Conservation (phyloP, 139 green algal genomes). For the Cymbomonas tetramitiformis region DNA sequence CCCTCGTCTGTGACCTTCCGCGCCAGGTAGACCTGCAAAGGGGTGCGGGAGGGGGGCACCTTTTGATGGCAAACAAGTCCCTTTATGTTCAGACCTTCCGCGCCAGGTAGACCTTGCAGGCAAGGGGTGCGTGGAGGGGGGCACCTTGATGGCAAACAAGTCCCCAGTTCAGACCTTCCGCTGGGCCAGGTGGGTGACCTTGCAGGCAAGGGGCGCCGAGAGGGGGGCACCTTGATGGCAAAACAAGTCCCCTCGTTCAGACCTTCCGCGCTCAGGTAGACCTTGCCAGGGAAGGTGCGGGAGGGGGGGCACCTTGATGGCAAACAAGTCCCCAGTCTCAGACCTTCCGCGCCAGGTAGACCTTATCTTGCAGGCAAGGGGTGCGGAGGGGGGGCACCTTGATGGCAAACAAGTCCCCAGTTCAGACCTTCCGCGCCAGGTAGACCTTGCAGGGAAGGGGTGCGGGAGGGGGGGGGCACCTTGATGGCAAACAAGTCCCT, state of each 20-base stretch:
- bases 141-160: conserved; percentile 67
- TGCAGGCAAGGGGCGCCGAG: too few species aligned
- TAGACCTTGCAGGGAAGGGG: conserved; percentile 88
- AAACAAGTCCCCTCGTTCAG: conserved; percentile 55
- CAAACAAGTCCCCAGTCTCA: too few species aligned
- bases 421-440: conserved; percentile 67
- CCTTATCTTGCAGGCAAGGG: conserved; percentile 76
- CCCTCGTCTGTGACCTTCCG: conserved; percentile 60
- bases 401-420: conserved; percentile 58
- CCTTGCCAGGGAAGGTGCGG: too few species aligned
- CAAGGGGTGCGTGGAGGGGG: too few species aligned
- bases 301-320: too few species aligned
- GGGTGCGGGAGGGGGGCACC: too few species aligned
- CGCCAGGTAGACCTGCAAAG: conserved; percentile 81
- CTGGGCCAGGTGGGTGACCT: conserved; percentile 83
- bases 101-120: too few species aligned
- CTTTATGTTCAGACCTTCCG: too few species aligned
- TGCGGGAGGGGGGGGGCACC: too few species aligned
- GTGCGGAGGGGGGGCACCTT: conserved; percentile 80
- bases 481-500: conserved; percentile 67
- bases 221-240: conserved; percentile 74
- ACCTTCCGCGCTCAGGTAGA: conserved; percentile 82
- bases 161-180: conserved; percentile 63
- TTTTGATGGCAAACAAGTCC: too few species aligned
- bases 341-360: too few species aligned